A percentile compares a stretch with the other conserved stretches of the same genome.
phyloP scores from a whole-genome alignment of 2,329 filamentous ascomycete species.

The Coleophoma eucalyptorum region DNA sequence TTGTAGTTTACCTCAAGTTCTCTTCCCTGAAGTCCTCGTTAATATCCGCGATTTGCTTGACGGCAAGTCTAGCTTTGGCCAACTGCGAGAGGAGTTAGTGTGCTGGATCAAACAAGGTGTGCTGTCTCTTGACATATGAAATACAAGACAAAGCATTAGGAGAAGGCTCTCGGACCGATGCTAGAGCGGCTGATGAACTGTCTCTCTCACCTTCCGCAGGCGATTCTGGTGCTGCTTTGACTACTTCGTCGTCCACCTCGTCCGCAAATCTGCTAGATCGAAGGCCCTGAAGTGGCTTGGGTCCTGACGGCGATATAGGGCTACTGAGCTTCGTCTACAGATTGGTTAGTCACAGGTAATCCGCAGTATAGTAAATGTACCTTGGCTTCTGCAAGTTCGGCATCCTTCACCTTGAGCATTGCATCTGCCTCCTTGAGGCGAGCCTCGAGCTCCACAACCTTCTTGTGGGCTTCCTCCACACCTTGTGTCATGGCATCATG shows the following conservation, averaged over 20 bases:
- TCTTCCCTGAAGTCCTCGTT: conserved; percentile 53
- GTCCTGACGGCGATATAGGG: conserved; percentile 16
- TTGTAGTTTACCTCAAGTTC: conserved; percentile 38
- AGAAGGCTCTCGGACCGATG: conserved; percentile 53
- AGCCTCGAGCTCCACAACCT: conserved; percentile 31
- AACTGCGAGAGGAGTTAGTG: conserved; percentile 17
- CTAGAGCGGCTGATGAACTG: conserved; percentile 61
- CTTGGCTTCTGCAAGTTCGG: conserved; percentile 58
- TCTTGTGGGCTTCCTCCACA: conserved; percentile 48
- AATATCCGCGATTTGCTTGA: conserved; percentile 40
- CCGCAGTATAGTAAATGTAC: conserved; percentile 28
- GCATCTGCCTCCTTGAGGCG: conserved; percentile 32
- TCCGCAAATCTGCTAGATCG: conserved; percentile 51
- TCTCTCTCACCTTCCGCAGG: conserved; percentile 53
- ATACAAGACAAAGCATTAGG: conserved; percentile 16
- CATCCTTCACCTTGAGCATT: conserved; percentile 44
- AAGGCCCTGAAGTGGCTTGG: conserved; percentile 41
- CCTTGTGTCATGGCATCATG: conserved; percentile 58
- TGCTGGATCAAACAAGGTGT: background rate
- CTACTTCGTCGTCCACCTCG: conserved; percentile 26
- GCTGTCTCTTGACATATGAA: conserved; percentile 2
- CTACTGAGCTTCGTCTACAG: too few species aligned
- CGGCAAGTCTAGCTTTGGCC: conserved; percentile 26
- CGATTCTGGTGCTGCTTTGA: conserved; percentile 27
- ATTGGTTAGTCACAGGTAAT: too few species aligned